Conservation (phyloP, 202 grass and related monocot species). For the Miscanthus sacchariflorus region DNA sequence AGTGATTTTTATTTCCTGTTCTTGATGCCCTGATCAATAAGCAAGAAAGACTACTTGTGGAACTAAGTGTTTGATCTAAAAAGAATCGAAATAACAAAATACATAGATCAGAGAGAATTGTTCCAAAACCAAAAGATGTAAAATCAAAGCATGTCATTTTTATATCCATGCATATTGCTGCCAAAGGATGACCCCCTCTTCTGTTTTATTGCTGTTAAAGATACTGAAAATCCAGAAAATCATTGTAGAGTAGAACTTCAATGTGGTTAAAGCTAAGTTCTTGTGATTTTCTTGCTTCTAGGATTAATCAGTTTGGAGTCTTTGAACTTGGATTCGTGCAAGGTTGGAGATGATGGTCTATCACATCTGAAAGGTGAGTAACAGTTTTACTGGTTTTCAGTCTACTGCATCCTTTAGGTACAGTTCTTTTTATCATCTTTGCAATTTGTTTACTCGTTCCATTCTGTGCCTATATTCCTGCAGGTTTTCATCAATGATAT, state of each 20-base stretch:
- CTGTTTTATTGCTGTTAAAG: constrained; percentile 3
- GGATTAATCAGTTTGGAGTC: constrained; percentile 85
- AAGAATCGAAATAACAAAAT: background rate
- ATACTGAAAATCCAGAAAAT: constrained; percentile 3
- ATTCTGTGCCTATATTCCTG: background rate
- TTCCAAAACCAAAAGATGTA: background rate
- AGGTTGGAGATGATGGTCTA: constrained; percentile 74
- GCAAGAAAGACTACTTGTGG: background rate
- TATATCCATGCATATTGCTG: background rate
- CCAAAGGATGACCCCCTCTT: background rate
- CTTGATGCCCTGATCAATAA: background rate
- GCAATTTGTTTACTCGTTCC: constrained; percentile 4
- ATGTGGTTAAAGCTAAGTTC: constrained; percentile 22
- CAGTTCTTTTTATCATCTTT: background rate
- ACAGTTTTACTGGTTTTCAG: constrained; percentile 1
- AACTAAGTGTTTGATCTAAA: background rate
- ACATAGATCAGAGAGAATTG: background rate
- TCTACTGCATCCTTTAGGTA: constrained; percentile 22
- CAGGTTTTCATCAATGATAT: background rate
- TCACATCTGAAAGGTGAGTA: constrained; percentile 76
- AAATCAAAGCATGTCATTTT: constrained; percentile 4
- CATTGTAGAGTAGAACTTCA: background rate
- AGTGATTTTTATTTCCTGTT: background rate
- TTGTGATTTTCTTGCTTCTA: constrained; percentile 49
- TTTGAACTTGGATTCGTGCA: constrained; percentile 96